These are phyloP conservation scores for Aphanomyces stellatus DNA, from an alignment of 352 stramenopile genomes.

Conservation along the genomic window DNA sequence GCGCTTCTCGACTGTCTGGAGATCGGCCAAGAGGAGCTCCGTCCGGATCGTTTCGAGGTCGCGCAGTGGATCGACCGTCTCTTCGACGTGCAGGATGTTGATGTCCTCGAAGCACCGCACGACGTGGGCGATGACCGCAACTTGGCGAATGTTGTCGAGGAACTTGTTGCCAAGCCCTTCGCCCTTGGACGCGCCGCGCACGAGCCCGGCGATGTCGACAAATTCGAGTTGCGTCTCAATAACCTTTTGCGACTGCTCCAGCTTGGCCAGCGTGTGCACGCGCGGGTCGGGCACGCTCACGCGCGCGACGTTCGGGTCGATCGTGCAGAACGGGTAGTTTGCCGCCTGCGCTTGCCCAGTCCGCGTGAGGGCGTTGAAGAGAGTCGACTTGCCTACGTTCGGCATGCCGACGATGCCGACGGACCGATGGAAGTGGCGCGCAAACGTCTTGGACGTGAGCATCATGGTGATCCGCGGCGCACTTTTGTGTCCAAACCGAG, in stretches of 20 bases:
- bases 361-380: constrained; percentile 85
- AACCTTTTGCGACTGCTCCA: constrained; percentile 67
- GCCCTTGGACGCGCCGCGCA: constrained; percentile 68
- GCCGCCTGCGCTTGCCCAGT: constrained; percentile 74
- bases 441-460: background rate
- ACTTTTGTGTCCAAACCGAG: too few relatives aligned
- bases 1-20: constrained; percentile 69
- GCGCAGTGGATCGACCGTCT: constrained; percentile 91
- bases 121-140: constrained; percentile 79
- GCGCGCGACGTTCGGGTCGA: constrained; percentile 75
- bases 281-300: constrained; percentile 62
- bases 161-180: constrained; percentile 85
- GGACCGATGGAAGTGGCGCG: constrained; percentile 60
- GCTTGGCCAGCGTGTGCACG: constrained; percentile 47
- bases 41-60: constrained; percentile 98
- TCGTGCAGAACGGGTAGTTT: constrained; percentile 88
- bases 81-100: constrained; percentile 97
- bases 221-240: constrained; percentile 82
- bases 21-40: constrained; percentile 91
- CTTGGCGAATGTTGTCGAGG: constrained; percentile 78
- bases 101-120: constrained; percentile 98
- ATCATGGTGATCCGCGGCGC: background rate
- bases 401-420: constrained; percentile 85
- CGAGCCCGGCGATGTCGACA: constrained; percentile 78
- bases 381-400: constrained; percentile 83